These are phyloP conservation scores for Populus hybrid DNA, from an alignment of 441 rosid species.

Conservation along the genomic window DNA sequence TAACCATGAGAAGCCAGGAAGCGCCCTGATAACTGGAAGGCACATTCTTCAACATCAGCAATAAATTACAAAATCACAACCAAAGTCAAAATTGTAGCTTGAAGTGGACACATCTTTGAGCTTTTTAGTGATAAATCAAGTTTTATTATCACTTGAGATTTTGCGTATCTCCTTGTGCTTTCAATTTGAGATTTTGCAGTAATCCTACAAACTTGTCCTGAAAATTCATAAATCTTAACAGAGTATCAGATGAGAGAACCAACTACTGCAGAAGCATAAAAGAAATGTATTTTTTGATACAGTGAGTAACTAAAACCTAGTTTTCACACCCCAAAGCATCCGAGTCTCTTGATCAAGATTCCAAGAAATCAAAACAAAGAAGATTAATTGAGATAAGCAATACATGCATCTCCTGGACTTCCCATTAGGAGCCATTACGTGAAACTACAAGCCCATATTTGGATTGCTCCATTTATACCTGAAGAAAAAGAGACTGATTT, in stretches of 20 bases:
- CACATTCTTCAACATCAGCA: constrained; percentile 15
- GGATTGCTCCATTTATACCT: neutral
- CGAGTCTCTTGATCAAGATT: neutral
- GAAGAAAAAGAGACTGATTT: neutral
- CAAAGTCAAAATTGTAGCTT: neutral
- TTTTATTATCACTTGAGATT: too few species aligned
- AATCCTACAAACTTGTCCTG: too few species aligned
- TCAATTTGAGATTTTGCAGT: too few species aligned
- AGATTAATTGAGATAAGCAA: neutral
- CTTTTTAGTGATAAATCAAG: neutral
- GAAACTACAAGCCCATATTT: neutral
- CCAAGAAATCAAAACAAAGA: neutral
- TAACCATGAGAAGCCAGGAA: constrained; percentile 59
- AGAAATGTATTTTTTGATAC: too few species aligned
- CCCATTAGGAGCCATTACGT: neutral
- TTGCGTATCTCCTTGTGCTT: too few species aligned
- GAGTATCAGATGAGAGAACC: too few species aligned
- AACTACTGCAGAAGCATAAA: too few species aligned
- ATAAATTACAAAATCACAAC: neutral
- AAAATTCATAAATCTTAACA: too few species aligned
- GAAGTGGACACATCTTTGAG: neutral
- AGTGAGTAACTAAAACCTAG: too few species aligned
- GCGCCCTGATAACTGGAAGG: constrained; percentile 77
- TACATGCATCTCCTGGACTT: neutral
- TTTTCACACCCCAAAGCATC: too few species aligned